Base-by-base conservation (phyloP, 2,329 filamentous ascomycete species). In the Hirsutella rhossiliensis region DNA sequence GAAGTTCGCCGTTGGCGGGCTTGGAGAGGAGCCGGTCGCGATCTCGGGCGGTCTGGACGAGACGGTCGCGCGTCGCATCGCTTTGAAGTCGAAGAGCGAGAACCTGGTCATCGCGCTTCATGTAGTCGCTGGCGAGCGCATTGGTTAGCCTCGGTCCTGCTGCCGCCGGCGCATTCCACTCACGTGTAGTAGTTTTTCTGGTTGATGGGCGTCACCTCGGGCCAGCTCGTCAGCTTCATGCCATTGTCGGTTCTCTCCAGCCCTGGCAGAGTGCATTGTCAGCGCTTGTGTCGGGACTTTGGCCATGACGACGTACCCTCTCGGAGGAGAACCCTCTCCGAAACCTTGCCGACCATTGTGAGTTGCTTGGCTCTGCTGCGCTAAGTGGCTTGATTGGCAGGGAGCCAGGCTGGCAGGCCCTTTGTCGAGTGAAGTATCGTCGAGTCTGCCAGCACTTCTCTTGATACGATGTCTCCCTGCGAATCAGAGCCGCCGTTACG, bases 101-200 rank as follows among this genome's bases (percentile, higher is more conserved):
- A 47, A 94, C 82, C 67, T 98, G 92, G 56, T 97, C 92, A 69
- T 98, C 92, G 57, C 90, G 84, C 70, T 98, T 98, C 67, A 98
- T 85, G 56, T 95, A 98, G 60, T 98, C 92, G 48, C 88, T 95
- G 53, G 29, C 38, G 43, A 39, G 46, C 38, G 38, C 19, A 49
- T 3, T 17, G 15, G 19, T 42, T 38, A 41, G 37, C 5, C 34
- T 1, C 13, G 12, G 7, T 30, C 30, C 19, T 8, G 18, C 28
- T 13, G 11, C 28, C 36, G 11, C 8, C 11, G 3, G 27, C 7
- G 15, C 11, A 17, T 13, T 19, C 34, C 29, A 69, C 80, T 48
- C 73, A 92, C 87, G 89, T 95, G 63, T 96, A 96, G 65, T 98
- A 98, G 64, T 98, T 98, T 71, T 98, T 98, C 64, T 98, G 92